Evolutionary conservation across 225 moss, liverwort and hornwort genomes (phyloP), one percentile per base, ranked within the genome.

Genomic region (Polytrichum formosum): DNA sequence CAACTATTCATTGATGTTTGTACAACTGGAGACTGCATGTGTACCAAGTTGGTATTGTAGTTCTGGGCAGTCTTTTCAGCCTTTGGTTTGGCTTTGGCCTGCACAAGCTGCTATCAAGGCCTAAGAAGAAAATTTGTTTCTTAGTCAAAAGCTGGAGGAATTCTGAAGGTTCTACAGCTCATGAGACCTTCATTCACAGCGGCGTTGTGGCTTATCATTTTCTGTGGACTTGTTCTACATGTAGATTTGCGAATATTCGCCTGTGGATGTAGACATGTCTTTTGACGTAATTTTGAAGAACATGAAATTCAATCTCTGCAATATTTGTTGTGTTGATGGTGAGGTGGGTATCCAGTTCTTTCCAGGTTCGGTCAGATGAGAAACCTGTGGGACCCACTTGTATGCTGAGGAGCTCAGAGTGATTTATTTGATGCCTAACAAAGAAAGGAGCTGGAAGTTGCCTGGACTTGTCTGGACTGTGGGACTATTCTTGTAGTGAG

Each of bases 211-310:
- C 66, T 66, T 66, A 66, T 66, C 66, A 35, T 66, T 66, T 66
- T 66, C 66, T 66, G 66, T 66, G 66, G 66, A 66, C 35, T 63
- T 63, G 62, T 33, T 53, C 66, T 35, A 31, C 66, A 66, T 66
- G 66, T 35, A 66, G 66, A 66, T 66, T 33, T 37, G 66, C 66
- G 26, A 63, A 26, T 23, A 63, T 16, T 63, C 16, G 26, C 27
- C 58, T 58, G 58, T 58, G 58, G 58, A 58, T 20, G 58, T 58
- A 20, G 58, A 58, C 58, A 58, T 58, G 58, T 58, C 58, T 58
- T 58, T 20, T 58, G 58, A 58, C 58, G n/a, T 58, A 58, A 58
- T 58, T 58, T 58, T 58, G n/a, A 58, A 58, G 58, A 58, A 58
- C 58, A 58, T 58, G 58, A 58, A 58, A 58, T 6, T 58, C 6